Evolutionary conservation across 2,329 filamentous ascomycete species (phyloP).

Genomic region (Trichoderma asperellum): DNA sequence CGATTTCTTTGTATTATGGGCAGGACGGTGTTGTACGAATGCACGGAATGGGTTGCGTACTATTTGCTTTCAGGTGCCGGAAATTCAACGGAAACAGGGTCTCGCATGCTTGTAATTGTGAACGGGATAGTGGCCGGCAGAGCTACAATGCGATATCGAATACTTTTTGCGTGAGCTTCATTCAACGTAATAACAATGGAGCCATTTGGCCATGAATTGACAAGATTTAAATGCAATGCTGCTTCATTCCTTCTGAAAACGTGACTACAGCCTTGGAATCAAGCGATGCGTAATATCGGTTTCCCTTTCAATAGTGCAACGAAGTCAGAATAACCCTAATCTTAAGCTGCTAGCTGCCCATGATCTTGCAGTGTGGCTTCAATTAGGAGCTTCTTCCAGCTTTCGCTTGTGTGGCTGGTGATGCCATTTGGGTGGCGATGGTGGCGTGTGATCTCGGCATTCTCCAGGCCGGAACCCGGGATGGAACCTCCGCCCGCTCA

Average conservation of each 20-base stretch:
- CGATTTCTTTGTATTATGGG: conserved; percentile 45
- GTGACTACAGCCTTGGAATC: not conserved
- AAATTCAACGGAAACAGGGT: conserved; percentile 41
- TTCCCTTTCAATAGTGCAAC: not conserved
- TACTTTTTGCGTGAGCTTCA: conserved; percentile 20
- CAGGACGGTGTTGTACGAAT: conserved; percentile 50
- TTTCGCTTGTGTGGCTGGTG: not conserved
- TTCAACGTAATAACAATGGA: conserved; percentile 25
- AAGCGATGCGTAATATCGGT: not conserved
- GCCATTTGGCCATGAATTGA: conserved; percentile 24
- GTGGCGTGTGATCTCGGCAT: conserved; percentile 9
- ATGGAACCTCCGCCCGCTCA: conserved; percentile 5
- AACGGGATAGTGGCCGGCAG: conserved; percentile 38
- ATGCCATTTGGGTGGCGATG: not conserved
- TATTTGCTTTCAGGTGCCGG: conserved; percentile 44
- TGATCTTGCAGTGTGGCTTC: not conserved
- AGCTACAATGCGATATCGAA: conserved; percentile 33
- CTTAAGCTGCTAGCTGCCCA: not conserved
- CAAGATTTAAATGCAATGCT: conserved; percentile 10
- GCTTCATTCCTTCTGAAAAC: not conserved
- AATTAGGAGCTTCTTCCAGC: not conserved
- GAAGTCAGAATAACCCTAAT: not conserved
- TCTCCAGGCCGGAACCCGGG: conserved; percentile 16
- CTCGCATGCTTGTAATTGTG: conserved; percentile 41
- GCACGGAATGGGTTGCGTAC: conserved; percentile 46